A percentile compares a stretch with the other conserved stretches of the same genome.
phyloP scores from a whole-genome alignment of 1,284 basidiomycete genomes.

The Microbotryum saponariae region DNA sequence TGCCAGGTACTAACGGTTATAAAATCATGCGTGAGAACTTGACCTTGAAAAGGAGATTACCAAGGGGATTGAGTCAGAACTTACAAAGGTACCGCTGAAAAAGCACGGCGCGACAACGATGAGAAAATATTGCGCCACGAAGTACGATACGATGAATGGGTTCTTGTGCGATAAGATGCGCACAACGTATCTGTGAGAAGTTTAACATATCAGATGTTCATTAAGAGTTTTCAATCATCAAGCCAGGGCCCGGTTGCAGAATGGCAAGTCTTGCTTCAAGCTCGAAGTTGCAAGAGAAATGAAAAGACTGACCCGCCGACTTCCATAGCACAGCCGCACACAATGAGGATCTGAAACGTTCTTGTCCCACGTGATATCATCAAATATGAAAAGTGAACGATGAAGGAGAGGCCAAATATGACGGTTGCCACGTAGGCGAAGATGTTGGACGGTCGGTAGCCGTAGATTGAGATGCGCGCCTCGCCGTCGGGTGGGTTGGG shows the following conservation, averaged over 20 bases:
- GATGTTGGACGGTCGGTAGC: constrained; percentile 40
- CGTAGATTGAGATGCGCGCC: constrained; percentile 40
- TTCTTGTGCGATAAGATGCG: constrained; percentile 21
- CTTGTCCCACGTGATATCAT: constrained; percentile 13
- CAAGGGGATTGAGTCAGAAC: constrained; percentile 36
- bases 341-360: constrained; percentile 26
- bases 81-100: constrained; percentile 43
- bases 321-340: constrained; percentile 20
- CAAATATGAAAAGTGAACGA: constrained; percentile 36
- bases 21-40: constrained; percentile 30
- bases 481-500: constrained; percentile 34
- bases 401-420: constrained; percentile 37
- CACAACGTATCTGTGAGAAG: constrained; percentile 24
- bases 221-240: too few species aligned
- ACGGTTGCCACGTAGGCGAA: constrained; percentile 37
- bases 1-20: constrained; percentile 33
- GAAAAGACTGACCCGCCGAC: constrained; percentile 8
- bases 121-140: constrained; percentile 42
- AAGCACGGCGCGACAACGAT: constrained; percentile 45
- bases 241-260: too few species aligned
- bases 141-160: constrained; percentile 31
- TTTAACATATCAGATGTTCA: too few species aligned
- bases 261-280: background rate
- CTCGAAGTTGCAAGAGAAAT: background rate
- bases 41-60: constrained; percentile 23